Base-by-base conservation (phyloP, 2,329 filamentous ascomycete species). In the Trichoderma arundinaceum region DNA sequence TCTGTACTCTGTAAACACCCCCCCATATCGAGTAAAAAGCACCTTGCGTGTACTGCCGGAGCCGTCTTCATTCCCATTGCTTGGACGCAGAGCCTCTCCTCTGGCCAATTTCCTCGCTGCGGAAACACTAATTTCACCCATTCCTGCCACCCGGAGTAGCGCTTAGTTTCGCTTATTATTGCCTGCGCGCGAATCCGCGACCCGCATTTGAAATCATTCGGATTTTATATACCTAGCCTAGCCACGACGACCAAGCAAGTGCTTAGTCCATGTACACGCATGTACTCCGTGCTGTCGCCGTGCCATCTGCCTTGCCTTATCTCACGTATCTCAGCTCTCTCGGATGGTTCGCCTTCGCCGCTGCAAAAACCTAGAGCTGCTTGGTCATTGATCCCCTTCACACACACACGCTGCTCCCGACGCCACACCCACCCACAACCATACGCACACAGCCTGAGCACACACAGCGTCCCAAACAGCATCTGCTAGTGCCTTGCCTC, bases 161-260 rank as follows among this genome's bases (percentile, higher is more conserved):
- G 59, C 49, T 53, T 53, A 62, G 59, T 62, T 62, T 62, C 49
- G 49, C 49, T 53, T 62, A 62, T 53, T 62, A 35, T 22, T 52
- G 46, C 22, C 43, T 28, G 17, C 33, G 39, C 49, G 49, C 49
- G 51, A 57, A 48, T 64, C 44, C 61, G 52, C 44, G 61, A 56
- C 52, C 61, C 51, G 61, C 52, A 64, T 64, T 57, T 64, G 61
- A 62, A 62, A 62, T 62, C 59, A 62, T 59, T 48, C 56, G 43
- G 56, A 49, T 48, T 59, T 48, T 48, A 38, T 22, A 53, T 48
- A 48, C 28, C 10, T 7, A 38, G 19, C 7, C 22, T 33, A 56
- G 19, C 38, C n/a, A 32, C 22, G 28, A 58, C 44, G 44, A 39
- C 52, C 48, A 38, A 32, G 33, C 56, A 22, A 10, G 43, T 44